Base-by-base conservation (phyloP, 2,329 filamentous ascomycete species). In the Phialophora tarda region DNA sequence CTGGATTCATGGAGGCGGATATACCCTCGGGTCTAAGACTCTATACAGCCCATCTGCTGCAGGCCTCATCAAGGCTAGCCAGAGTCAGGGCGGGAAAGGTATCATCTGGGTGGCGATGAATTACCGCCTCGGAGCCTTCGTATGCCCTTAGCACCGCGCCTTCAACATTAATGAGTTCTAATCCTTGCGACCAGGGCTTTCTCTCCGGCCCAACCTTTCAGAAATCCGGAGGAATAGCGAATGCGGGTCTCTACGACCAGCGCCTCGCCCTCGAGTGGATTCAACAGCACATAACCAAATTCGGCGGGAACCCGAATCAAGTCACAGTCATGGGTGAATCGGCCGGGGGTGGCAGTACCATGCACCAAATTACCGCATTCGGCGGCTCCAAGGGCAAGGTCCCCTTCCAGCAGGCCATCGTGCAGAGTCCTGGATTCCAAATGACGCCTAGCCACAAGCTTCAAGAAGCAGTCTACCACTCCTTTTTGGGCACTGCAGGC, bases 191-290 rank as follows among this genome's bases (percentile, higher is more conserved):
- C 12, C 21, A 59, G 55, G 63, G 83, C 4, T 84, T 77, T 75
- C 74, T 82, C 58, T 78, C 77, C 11, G 84, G 80, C 54, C 78
- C 79, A 26, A 82, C 75, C 17, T 76, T 83, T 51, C 76, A 80
- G 47, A 26, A 24, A 44, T 69, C 73, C 23, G 75, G 80, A 64
- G 50, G 82, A 81, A 8, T 77, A 76, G 5, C 75, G 1, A 86
- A 86, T 69, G 80, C 79, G 5, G 84, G 79, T 2, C 75, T 86
- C 0, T 77, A 81, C 59, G 85, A 87, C 65, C 85, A 87, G 71
- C 78, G 83, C 12, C 77, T 85, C 2, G 63, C 63, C 1, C 75
- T 88, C 8, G 77, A 86, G 69, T 88, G 86, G 86, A 79, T 88
- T 2, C 81, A 85, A 63, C 73, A 82, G 48, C 77, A 86, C 66